Percentiles rank a stretch among this genome's conserved stretches.
Conservation (phyloP, 768 basidiomycete genomes). For the Tubosaeta sp. region DNA sequence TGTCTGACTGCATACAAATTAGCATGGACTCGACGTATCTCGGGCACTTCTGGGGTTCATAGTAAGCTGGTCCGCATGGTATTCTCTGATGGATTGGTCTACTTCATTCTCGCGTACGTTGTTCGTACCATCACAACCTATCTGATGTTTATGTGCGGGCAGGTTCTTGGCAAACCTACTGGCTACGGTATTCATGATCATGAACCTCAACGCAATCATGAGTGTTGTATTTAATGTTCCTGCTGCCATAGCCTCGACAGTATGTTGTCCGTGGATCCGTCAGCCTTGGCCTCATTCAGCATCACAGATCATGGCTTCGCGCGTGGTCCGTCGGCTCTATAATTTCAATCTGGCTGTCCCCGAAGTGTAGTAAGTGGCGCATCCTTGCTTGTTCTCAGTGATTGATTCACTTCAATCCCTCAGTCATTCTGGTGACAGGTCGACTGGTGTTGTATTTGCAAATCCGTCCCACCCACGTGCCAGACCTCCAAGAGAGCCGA, state of each 20-base stretch:
- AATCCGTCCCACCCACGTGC: conserved; percentile 15
- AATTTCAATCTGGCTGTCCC: conserved; percentile 36
- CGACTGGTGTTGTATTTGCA: conserved; percentile 14
- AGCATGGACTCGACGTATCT: conserved; percentile 21
- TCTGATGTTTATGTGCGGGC: conserved; percentile 12
- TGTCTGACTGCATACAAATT: conserved; percentile 59
- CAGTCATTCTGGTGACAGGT: conserved; percentile 21
- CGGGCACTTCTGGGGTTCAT: conserved; percentile 22
- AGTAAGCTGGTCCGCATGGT: conserved; percentile 58
- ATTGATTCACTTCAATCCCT: neutral
- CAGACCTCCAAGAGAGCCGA: conserved; percentile 12
- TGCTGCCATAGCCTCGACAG: conserved; percentile 51
- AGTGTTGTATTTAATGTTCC: conserved; percentile 63
- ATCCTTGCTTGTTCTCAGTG: neutral
- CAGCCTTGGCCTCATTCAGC: neutral
- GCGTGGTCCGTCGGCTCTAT: conserved; percentile 55
- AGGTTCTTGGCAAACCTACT: conserved; percentile 40
- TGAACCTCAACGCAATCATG: conserved; percentile 66
- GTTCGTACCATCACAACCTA: conserved; percentile 15
- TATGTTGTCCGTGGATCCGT: conserved; percentile 13
- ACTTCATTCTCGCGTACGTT: conserved; percentile 69
- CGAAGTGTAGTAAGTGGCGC: conserved; percentile 28
- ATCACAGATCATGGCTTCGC: conserved; percentile 52
- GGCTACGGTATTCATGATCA: conserved; percentile 57
- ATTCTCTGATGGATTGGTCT: conserved; percentile 69